These are phyloP conservation scores for Porpolomopsis calyptriformis DNA, from an alignment of 768 basidiomycete species.

Conservation along the genomic window DNA sequence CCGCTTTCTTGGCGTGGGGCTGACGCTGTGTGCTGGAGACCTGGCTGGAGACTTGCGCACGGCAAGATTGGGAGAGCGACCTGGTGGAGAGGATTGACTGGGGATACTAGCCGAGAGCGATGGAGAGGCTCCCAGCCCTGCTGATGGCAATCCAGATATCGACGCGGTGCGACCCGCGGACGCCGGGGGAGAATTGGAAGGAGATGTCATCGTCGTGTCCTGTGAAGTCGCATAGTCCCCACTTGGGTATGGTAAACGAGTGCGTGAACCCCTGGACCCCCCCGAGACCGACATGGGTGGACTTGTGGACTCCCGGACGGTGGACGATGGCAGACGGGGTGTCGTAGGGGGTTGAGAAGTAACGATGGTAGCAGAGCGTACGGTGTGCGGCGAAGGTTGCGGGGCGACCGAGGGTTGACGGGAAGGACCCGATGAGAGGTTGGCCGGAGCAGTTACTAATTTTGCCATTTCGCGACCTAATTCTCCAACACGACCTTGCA, in stretches of 20 bases:
- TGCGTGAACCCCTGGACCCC: constrained; percentile 30
- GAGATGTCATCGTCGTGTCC: constrained; percentile 22
- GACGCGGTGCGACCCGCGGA: constrained; percentile 45
- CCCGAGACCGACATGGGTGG: constrained; percentile 45
- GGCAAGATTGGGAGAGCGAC: constrained; percentile 15
- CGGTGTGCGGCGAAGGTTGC: constrained; percentile 36
- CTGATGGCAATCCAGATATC: constrained; percentile 24
- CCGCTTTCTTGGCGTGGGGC: constrained; percentile 70
- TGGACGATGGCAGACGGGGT: constrained; percentile 29
- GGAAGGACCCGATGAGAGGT: constrained; percentile 42
- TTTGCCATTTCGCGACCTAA: constrained; percentile 76
- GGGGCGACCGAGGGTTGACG: constrained; percentile 36
- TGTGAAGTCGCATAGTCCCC: constrained; percentile 72
- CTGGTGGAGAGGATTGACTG: constrained; percentile 8
- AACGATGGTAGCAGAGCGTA: constrained; percentile 12
- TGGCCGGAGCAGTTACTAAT: constrained; percentile 41
- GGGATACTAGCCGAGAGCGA: neutral
- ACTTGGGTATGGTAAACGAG: constrained; percentile 69
- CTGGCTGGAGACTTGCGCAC: constrained; percentile 29
- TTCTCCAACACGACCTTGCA: constrained; percentile 64
- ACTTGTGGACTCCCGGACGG: constrained; percentile 54
- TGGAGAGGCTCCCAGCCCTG: constrained; percentile 1
- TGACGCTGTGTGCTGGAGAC: constrained; percentile 47
- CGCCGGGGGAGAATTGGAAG: constrained; percentile 38
- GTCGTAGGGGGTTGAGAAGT: constrained; percentile 19